Evolutionary conservation across 768 basidiomycete species (phyloP), one percentile per base, ranked within the genome.

Genomic region (Crepidotus variabilis): DNA sequence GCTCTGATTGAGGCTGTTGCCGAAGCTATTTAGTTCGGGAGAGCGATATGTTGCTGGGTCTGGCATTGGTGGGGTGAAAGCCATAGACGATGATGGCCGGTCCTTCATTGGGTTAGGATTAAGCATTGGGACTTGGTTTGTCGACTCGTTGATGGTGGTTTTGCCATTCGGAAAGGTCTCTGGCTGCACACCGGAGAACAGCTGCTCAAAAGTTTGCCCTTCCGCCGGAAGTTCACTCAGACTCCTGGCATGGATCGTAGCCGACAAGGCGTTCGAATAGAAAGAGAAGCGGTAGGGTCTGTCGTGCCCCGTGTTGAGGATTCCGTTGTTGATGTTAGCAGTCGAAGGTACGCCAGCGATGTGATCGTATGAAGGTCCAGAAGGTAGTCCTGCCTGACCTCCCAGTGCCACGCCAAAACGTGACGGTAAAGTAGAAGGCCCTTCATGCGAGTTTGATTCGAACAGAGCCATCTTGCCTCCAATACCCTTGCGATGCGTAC

Each of bases 281-380:
- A 98, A 99, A 0, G 97, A 98, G 74, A 98, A 99, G 47, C 97
- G 84, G 67, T 98, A 98, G 8, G 95, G 96, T 64, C 94, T 79
- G 65, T 94, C 93, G 60, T 94, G 88, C 0, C 81, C 84, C 2
- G 78, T 75, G 51, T 77, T 72, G 21, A 78, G 70, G 50, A 80
- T 75, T 6, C 74, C 75, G 50, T 60, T 72, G 20, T 61, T 50
- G 35, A 64, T 60, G 14, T 59, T 61, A 36, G 66, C 52, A 8
- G 61, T 54, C 16, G 50, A 50, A 1, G 67, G 63, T 22, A 60
- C 59, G 46, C 64, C 67, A 20, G 61, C 59, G 47, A 65, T 63
- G 57, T 66, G 60, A 48, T 69, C 69, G 51, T 69, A 69, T 21
- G 65, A 66, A 23, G 63, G 62, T 20, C 65, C 63, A 16, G 57